Evolutionary conservation across 805 yeast species (phyloP), one percentile per base, ranked within the genome.

Genomic region (Ogataea glucozyma): DNA sequence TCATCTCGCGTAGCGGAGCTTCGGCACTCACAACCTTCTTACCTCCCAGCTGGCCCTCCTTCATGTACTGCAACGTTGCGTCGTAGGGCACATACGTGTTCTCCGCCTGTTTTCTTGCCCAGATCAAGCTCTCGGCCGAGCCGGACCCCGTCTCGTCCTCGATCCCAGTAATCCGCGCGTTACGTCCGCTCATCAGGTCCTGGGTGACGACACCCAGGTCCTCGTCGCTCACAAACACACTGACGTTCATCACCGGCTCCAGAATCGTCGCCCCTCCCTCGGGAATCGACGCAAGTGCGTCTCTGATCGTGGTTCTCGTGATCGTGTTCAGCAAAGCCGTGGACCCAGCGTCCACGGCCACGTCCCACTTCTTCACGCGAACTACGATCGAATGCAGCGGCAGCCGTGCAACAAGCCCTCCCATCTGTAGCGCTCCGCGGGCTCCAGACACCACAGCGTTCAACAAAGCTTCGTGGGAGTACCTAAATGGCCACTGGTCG

Each of bases 1-100:
- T 77, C 96, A 93, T 89, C 47, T 85, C 95, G 47, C 83, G 75
- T 58, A 93, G 69, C 3, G 99, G 97, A 0, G 89, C 90, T 38
- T 75, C 77, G 0, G 97, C 96, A n/a, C 69, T 69, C 24, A 93
- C 77, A 6, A 75, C 65, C 64, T 87, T 77, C 49, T 71, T 79
- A 17, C 64, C 66, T 0, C 49, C 37, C 7, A 60, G 40, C 16
- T 55, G 47, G 2, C 49, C 47, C 6, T 39, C 24, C 33, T 65
- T 61, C 26, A 57, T 49, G 41, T 62, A 59, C 37, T 58, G 67
- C 61, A 78, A 56, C 0, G 89, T 83, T n/a, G 78, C 72, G 58
- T 88, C 96, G n/a, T 76, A 75, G 1, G 97, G 97, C 7, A 85
- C 63, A 53, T 83, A 88, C 16, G 84, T 77, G 10, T 67, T 60